Base-by-base conservation (phyloP, 768 basidiomycete genomes). In the Suillus weaverae region DNA sequence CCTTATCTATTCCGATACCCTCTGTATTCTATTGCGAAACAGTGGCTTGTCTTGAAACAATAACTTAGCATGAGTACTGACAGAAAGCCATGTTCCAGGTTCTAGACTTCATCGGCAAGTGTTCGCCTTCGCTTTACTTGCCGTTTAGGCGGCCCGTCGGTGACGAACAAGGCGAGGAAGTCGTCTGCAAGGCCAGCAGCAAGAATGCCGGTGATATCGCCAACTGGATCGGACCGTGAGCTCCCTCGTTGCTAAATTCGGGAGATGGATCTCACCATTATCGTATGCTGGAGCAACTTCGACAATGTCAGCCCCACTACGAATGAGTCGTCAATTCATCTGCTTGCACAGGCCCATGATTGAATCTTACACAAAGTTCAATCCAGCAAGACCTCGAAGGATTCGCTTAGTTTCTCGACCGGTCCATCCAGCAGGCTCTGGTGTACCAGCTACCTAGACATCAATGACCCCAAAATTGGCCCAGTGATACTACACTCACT, bases 351-450 rank as follows among this genome's bases (percentile, higher is more conserved):
- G 11, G 38, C n/a, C 20, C 6, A 39, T 9, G n/a, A 35, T 50
- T 36, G 46, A 22, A 70, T 67, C 87, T 53, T 77, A 90, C 89
- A 92, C 86, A 67, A 91, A 86, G 70, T 90, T 90, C 36, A 92
- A 78, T 6, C 89, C 89, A 2, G 84, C 83, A 7, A 92, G 81
- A 20, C 90, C 90, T 60, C 90, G 84, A 56, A 91, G 79, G 66
- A 91, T 89, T 32, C 88, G 82, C 71, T 91, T 90, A 20, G 90
- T 79, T 74, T 92, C 90, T 39, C 90, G 84, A 16, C 85, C 85
- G 1, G 90, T 90, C 89, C 88, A 91, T 11, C 91, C 90, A 22
- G 89, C 90, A 6, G 89, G 80, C 74, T 92, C 90, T 10, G 90
- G 90, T 1, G 90, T 92, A 6, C 90, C 90, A 62, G 90, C 88